Evolutionary conservation across 208 protist species (phyloP).

Genomic region (Angomonas ambiguus): DNA sequence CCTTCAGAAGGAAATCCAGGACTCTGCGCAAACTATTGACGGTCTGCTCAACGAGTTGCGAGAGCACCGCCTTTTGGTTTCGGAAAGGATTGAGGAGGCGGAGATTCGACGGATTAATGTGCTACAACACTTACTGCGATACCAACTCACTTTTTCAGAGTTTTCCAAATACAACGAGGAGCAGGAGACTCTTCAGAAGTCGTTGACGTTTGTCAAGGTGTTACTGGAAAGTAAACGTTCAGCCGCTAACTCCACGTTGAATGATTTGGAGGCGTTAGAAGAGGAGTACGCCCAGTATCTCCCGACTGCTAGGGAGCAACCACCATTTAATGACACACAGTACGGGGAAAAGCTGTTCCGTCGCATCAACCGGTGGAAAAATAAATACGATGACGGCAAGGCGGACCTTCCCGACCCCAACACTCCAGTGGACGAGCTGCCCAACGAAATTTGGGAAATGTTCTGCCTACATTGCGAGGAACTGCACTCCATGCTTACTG

Average conservation of each 20-base stretch:
- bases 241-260: constrained; percentile 21
- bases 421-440: constrained; percentile 29
- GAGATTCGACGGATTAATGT: constrained; percentile 75
- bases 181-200: constrained; percentile 19
- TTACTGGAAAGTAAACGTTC: constrained; percentile 29
- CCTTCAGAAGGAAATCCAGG: constrained; percentile 51
- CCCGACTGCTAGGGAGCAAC: constrained; percentile 17
- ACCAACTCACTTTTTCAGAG: constrained; percentile 22
- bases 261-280: constrained; percentile 24
- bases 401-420: constrained; percentile 22
- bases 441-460: constrained; percentile 42
- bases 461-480: constrained; percentile 53
- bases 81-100: constrained; percentile 48
- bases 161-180: constrained; percentile 18
- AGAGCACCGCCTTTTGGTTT: constrained; percentile 30
- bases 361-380: constrained; percentile 64
- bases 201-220: constrained; percentile 25
- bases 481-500: constrained; percentile 29
- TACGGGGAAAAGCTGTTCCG: constrained; percentile 66
- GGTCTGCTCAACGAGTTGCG: constrained; percentile 37
- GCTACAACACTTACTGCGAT: constrained; percentile 46
- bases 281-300: constrained; percentile 34
- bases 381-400: constrained; percentile 55
- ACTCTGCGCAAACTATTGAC: constrained; percentile 40
- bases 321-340: constrained; percentile 59